These are phyloP conservation scores for Nakazawaea laoshanensis DNA, from an alignment of 805 yeast species.

Conservation along the genomic window DNA sequence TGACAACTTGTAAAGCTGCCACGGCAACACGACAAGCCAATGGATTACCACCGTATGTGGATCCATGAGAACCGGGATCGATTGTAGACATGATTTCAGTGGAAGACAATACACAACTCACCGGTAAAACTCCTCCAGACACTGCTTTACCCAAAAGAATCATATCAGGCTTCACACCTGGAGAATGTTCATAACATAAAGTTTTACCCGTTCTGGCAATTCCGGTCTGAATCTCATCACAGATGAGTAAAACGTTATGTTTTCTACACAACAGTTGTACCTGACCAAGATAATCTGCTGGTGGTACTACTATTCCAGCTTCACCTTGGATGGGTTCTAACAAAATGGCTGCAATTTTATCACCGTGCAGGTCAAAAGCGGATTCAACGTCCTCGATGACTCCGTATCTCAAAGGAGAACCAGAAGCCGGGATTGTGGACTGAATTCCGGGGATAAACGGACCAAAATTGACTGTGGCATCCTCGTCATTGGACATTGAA, in stretches of 20 bases:
- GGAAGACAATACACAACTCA: slow-evolving; percentile 86
- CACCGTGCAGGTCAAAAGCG: slow-evolving; percentile 78
- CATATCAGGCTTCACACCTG: slow-evolving; percentile 75
- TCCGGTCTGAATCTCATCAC: slow-evolving; percentile 98
- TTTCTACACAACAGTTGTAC: slow-evolving; percentile 71
- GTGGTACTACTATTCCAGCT: slow-evolving; percentile 96
- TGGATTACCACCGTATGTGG: slow-evolving; percentile 97
- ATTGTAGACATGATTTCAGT: slow-evolving; percentile 81
- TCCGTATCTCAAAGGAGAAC: slow-evolving; percentile 68
- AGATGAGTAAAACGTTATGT: slow-evolving; percentile 81
- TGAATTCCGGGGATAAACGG: slow-evolving; percentile 83
- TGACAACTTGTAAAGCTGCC: slow-evolving; percentile 86
- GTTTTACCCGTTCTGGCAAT: slow-evolving; percentile 95
- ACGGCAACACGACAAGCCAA: slow-evolving; percentile 87
- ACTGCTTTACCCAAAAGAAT: slow-evolving; percentile 89
- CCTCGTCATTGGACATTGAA: slow-evolving; percentile 94
- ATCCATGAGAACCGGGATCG: slow-evolving; percentile 95
- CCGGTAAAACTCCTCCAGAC: slow-evolving; percentile 92
- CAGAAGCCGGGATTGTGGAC: slow-evolving; percentile 74
- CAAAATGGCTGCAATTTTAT: slow-evolving; percentile 81
- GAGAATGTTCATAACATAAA: slow-evolving; percentile 83
- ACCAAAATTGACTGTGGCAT: slow-evolving; percentile 81
- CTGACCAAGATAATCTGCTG: slow-evolving; percentile 63
- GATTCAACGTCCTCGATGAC: slow-evolving; percentile 76
- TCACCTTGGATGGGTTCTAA: slow-evolving; percentile 98